Base-by-base conservation (phyloP, 768 basidiomycete species). In the Rhodotorula babjevae region DNA sequence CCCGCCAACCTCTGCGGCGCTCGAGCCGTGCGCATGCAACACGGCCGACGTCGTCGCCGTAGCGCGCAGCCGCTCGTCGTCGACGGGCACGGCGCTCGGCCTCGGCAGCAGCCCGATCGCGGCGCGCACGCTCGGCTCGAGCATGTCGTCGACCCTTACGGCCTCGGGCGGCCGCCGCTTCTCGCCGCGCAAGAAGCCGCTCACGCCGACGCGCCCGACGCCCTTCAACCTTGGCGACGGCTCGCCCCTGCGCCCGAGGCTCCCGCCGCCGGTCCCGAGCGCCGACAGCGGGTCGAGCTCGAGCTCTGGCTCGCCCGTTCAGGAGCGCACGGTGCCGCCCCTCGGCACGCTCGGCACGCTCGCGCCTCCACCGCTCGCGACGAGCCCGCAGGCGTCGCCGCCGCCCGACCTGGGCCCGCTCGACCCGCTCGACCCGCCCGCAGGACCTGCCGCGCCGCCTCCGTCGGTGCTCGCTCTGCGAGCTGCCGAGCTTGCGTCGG, bases 21-120 rank as follows among this genome's bases (percentile, higher is more conserved):
- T 65, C 66, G 73, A 69, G 36, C n/a, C 44, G 8, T 67, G 72
- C 57, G 31, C 33, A 12, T 69, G 73, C 57, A 61, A 66, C 66
- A 42, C 71, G 1, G 46, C 86, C 11, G 78, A 87, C 60, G 83
- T 86, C 27, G 84, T 87, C 42, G 84, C 86, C 47, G 84, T 84
- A 2, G 83, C 89, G 56, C 84, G 86, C 25, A 91, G 91, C 81
- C 85, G 88, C 0, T 93, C 91, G 79, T 82, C 86, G 2, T 83
- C 49, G 83, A 83, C 57, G 83, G 82, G 44, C 82, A 86, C 42
- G 27, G 23, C 23, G 1, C 71, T 58, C 55, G 49, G 65, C 12
- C 71, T 58, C 55, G 49, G 67, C 12, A 3, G 14, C 63, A 67
- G 80, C 44, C 85, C 27, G 86, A 86, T 15, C 83, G 69, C 76